phyloP scores from a whole-genome alignment of 2,329 filamentous ascomycete genomes.

The Bertia moriformis region DNA sequence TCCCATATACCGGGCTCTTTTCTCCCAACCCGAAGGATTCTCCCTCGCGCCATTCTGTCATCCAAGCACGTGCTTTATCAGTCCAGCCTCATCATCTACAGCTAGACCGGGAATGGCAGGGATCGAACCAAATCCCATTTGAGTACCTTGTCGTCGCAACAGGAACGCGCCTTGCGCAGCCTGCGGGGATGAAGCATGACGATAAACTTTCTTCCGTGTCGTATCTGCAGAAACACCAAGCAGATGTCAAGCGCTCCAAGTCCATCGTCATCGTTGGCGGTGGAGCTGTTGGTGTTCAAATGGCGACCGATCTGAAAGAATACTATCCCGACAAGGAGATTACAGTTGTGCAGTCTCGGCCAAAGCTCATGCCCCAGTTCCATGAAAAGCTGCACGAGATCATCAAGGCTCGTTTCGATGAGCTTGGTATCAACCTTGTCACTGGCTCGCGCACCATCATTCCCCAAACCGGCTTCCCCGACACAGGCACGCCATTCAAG shows the following conservation, averaged over 20 bases:
- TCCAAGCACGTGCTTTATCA: constrained; percentile 17
- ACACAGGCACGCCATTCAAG: constrained; percentile 5
- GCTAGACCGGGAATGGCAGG: constrained; percentile 17
- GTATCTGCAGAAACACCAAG: constrained; percentile 18
- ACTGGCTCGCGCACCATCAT: constrained; percentile 12
- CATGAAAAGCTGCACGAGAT: constrained; percentile 21
- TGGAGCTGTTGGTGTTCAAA: constrained; percentile 32
- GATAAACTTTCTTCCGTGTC: constrained; percentile 15
- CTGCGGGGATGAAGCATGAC: constrained; percentile 17
- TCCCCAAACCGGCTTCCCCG: constrained; percentile 10
- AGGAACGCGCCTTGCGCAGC: constrained; percentile 18
- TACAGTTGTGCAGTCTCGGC: constrained; percentile 29
- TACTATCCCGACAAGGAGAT: constrained; percentile 28
- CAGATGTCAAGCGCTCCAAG: constrained; percentile 11
- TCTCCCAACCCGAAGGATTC: constrained; percentile 11
- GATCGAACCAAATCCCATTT: constrained; percentile 17
- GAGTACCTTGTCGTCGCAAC: constrained; percentile 29
- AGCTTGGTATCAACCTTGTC: constrained; percentile 20
- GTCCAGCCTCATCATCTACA: constrained; percentile 14
- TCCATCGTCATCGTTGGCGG: constrained; percentile 23
- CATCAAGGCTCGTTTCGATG: constrained; percentile 17
- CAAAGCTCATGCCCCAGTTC: constrained; percentile 25
- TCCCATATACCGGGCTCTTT: constrained; percentile 24
- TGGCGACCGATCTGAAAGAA: constrained; percentile 31
- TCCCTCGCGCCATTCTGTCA: constrained; percentile 15